Evolutionary conservation across 495 filamentous ascomycete species (phyloP).

Genomic region (Penicillium manginii): DNA sequence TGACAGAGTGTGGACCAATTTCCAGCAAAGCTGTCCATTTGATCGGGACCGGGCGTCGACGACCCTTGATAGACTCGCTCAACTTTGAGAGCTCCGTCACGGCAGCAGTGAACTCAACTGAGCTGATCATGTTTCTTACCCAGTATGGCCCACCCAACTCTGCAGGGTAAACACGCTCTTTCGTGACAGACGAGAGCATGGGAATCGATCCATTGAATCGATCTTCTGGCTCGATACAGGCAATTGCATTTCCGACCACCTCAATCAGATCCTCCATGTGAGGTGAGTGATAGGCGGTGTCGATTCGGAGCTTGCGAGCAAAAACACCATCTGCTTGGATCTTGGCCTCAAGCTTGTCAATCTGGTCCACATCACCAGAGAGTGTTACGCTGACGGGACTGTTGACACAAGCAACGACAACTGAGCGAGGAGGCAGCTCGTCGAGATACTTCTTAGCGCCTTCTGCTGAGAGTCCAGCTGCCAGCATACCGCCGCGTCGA

Average conservation of each 20-base stretch:
- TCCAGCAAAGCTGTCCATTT: slow-evolving; percentile 43
- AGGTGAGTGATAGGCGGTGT: slow-evolving; percentile 60
- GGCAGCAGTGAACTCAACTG: slow-evolving; percentile 48
- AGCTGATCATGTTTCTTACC: slow-evolving; percentile 46
- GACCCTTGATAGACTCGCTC: slow-evolving; percentile 24
- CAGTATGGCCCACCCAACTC: slow-evolving; percentile 41
- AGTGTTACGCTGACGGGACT: slow-evolving; percentile 48
- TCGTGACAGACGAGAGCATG: slow-evolving; percentile 46
- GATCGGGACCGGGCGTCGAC: slow-evolving; percentile 22
- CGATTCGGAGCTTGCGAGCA: slow-evolving; percentile 45
- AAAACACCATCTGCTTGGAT: slow-evolving; percentile 43
- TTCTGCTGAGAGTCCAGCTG: slow-evolving; percentile 26
- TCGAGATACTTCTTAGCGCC: slow-evolving; percentile 29
- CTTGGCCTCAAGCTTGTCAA: slow-evolving; percentile 36
- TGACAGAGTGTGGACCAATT: slow-evolving; percentile 61
- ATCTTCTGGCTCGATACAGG: slow-evolving; percentile 22
- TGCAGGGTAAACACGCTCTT: slow-evolving; percentile 19
- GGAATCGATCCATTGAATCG: slow-evolving; percentile 21
- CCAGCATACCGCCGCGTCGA: slow-evolving; percentile 47
- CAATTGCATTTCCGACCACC: slow-evolving; percentile 22
- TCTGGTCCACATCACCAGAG: slow-evolving; percentile 40
- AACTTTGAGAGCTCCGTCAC: slow-evolving; percentile 19
- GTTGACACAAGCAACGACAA: slow-evolving; percentile 51
- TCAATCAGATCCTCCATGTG: slow-evolving; percentile 41
- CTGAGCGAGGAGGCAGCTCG: slow-evolving; percentile 4